phyloP scores from a whole-genome alignment of 2,329 filamentous ascomycete genomes.

The Aspergillus sp. region DNA sequence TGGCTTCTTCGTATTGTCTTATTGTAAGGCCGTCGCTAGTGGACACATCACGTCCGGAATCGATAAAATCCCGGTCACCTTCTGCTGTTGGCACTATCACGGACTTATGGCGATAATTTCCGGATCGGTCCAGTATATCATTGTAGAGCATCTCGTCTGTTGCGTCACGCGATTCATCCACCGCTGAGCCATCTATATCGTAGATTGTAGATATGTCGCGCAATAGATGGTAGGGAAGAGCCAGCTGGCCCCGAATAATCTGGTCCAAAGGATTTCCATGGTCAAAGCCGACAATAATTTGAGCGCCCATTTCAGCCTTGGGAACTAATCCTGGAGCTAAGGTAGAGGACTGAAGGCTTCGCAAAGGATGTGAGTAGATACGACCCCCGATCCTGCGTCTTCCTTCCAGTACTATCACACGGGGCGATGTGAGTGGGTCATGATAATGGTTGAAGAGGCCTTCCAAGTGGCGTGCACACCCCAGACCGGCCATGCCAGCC shows the following conservation, averaged over 20 bases:
- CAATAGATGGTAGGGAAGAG: constrained; percentile 80
- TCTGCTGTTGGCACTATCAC: constrained; percentile 71
- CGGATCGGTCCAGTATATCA: constrained; percentile 87
- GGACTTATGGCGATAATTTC: constrained; percentile 81
- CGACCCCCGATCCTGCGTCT: constrained; percentile 84
- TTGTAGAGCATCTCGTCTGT: constrained; percentile 92
- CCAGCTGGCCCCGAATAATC: constrained; percentile 85
- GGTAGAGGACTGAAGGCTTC: constrained; percentile 58
- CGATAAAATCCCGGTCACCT: constrained; percentile 79
- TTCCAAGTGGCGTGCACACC: constrained; percentile 88
- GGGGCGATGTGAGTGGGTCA: constrained; percentile 66
- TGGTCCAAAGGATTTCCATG: constrained; percentile 91
- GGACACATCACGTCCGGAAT: constrained; percentile 76
- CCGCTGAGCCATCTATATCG: constrained; percentile 65
- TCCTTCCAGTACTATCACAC: constrained; percentile 81
- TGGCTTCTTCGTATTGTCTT: constrained; percentile 70
- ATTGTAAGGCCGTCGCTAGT: constrained; percentile 72
- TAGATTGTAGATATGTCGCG: constrained; percentile 83
- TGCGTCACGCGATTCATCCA: constrained; percentile 75
- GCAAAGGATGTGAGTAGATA: constrained; percentile 79
- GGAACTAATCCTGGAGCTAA: constrained; percentile 60
- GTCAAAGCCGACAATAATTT: constrained; percentile 97
- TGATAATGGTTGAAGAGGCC: constrained; percentile 80
- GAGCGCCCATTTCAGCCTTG: constrained; percentile 95
- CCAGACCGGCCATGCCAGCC: constrained; percentile 90